A percentile compares a stretch with the other conserved stretches of the same genome.
These are phyloP conservation scores for Colletotrichum tanaceti DNA, from an alignment of 2,329 filamentous ascomycete species.

Conservation along the genomic window DNA sequence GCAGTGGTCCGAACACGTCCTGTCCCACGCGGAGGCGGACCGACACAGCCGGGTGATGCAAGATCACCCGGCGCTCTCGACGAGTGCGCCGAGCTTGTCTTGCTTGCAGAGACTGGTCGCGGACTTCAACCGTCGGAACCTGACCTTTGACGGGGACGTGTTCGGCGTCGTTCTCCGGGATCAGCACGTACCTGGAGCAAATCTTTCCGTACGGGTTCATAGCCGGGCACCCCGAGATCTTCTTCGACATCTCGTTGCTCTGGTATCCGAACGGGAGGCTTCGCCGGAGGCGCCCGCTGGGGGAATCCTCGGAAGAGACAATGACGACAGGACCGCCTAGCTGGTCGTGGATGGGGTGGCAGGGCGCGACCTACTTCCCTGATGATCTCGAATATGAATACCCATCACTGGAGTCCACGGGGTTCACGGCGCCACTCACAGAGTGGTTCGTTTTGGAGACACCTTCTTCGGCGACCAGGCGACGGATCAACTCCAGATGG, in stretches of 20 bases:
- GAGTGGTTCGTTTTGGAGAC: not conserved
- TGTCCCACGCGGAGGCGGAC: not conserved
- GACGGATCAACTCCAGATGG: not conserved
- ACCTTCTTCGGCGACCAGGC: not conserved
- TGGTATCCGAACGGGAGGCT: too few relatives aligned
- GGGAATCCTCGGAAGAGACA: not conserved
- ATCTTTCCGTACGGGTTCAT: not conserved
- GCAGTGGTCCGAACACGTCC: not conserved
- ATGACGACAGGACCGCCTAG: not conserved
- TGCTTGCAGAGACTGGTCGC: not conserved
- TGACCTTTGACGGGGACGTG: not conserved
- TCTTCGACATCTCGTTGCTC: not conserved
- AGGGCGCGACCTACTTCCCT: not conserved
- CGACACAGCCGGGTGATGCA: not conserved
- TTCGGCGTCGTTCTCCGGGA: not conserved
- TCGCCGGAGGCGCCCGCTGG: not conserved
- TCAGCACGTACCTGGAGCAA: not conserved
- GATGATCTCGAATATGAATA: not conserved
- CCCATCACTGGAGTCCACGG: fast-evolving
- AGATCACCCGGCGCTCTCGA: not conserved
- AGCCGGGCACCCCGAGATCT: not conserved
- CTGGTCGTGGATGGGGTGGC: not conserved
- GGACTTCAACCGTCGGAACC: not conserved
- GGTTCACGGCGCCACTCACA: not conserved
- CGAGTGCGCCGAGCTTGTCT: not conserved